A percentile compares a stretch with the other conserved stretches of the same genome.
Evolutionary conservation across 768 basidiomycete genomes (phyloP).

Genomic region (Termitomyces eurrhizus): DNA sequence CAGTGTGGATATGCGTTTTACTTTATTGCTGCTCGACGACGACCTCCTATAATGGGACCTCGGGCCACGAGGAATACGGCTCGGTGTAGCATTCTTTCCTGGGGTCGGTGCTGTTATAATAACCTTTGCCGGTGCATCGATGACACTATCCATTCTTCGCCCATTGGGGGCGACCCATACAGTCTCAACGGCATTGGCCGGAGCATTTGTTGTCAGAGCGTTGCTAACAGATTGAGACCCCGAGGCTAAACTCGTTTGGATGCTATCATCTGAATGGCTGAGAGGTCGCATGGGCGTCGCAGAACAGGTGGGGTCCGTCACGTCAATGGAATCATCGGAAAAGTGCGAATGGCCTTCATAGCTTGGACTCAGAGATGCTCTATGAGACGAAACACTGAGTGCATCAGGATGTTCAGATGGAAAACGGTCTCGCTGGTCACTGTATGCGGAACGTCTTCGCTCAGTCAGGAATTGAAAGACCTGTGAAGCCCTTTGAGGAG

Average conservation of each 20-base stretch:
- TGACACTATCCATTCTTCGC: slow-evolving; percentile 37
- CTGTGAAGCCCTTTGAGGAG: slow-evolving; percentile 68
- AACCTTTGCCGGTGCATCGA: slow-evolving; percentile 46
- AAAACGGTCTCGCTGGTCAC: slow-evolving; percentile 31
- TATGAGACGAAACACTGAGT: slow-evolving; percentile 38
- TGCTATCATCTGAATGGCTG: slow-evolving; percentile 3
- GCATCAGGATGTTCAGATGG: slow-evolving; percentile 36
- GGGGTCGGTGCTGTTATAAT: slow-evolving; percentile 55
- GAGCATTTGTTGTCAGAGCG: not conserved
- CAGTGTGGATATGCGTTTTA: slow-evolving; percentile 23
- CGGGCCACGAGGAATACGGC: slow-evolving; percentile 41
- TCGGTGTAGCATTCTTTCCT: slow-evolving; percentile 27
- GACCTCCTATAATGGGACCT: slow-evolving; percentile 31
- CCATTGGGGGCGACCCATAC: slow-evolving; percentile 15
- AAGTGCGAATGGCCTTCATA: slow-evolving; percentile 23
- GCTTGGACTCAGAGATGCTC: slow-evolving; percentile 17
- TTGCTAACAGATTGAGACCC: slow-evolving; percentile 3
- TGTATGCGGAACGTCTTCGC: slow-evolving; percentile 30
- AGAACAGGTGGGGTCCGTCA: slow-evolving; percentile 11
- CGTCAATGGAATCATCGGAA: slow-evolving; percentile 23
- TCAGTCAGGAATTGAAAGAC: slow-evolving; percentile 69
- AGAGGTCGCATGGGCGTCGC: slow-evolving; percentile 17
- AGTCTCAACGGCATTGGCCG: slow-evolving; percentile 11
- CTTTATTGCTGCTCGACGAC: slow-evolving; percentile 22
- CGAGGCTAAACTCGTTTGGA: not conserved